These are phyloP conservation scores for Thraustotheca clavata DNA, from an alignment of 352 stramenopile species.

Conservation along the genomic window DNA sequence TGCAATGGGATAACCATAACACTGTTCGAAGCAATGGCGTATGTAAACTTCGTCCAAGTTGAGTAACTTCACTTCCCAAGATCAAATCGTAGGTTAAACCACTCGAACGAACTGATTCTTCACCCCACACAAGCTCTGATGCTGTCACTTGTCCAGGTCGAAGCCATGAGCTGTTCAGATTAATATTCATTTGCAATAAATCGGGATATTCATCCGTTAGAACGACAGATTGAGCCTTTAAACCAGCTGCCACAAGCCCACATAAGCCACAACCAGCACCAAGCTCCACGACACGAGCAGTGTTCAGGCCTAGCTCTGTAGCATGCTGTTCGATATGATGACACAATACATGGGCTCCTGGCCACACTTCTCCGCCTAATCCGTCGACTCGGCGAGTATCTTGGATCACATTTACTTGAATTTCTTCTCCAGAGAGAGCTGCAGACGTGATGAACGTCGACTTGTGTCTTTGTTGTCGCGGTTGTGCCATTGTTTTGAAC, in stretches of 20 bases:
- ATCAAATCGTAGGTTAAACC: constrained; percentile 38
- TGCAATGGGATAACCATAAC: constrained; percentile 26
- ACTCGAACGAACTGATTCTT: constrained; percentile 24
- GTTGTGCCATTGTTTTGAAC: neutral
- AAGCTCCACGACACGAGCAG: constrained; percentile 37
- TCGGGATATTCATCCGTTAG: constrained; percentile 57
- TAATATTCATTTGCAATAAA: constrained; percentile 35
- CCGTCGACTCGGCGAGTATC: constrained; percentile 47
- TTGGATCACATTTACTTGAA: constrained; percentile 34
- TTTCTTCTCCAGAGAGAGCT: constrained; percentile 4
- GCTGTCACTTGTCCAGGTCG: constrained; percentile 20
- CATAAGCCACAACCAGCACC: constrained; percentile 48
- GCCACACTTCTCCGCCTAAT: constrained; percentile 49
- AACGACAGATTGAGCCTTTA: constrained; percentile 28
- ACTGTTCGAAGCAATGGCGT: constrained; percentile 37
- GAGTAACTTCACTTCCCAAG: constrained; percentile 54
- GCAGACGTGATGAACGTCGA: constrained; percentile 25
- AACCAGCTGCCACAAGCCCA: constrained; percentile 34
- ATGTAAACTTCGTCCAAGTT: constrained; percentile 38
- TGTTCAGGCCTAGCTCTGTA: constrained; percentile 19
- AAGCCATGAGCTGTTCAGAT: constrained; percentile 30
- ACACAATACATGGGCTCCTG: constrained; percentile 43
- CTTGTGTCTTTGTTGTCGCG: constrained; percentile 30
- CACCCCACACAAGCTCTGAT: constrained; percentile 26
- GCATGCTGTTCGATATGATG: constrained; percentile 33